Evolutionary conservation across 2,329 filamentous ascomycete species (phyloP).

Genomic region (Helicocarpus griseus): DNA sequence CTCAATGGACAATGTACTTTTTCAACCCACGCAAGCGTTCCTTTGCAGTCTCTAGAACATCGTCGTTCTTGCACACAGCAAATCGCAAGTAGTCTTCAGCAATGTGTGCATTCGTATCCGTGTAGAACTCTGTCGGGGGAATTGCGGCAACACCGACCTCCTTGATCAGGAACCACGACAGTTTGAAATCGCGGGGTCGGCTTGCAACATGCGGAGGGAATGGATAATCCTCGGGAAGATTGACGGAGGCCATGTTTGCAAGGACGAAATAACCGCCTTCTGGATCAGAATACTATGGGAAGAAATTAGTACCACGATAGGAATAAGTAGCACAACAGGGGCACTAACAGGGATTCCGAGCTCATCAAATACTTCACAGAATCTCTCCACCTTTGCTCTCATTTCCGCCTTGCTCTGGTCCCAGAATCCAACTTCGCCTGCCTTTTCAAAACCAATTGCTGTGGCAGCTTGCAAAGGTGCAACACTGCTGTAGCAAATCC

Average conservation of each 20-base stretch:
- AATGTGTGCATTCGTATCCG: slow-evolving; percentile 68
- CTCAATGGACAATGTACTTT: slow-evolving; percentile 50
- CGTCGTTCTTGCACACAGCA: slow-evolving; percentile 91
- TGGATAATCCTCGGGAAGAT: slow-evolving; percentile 70
- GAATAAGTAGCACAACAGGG: background rate
- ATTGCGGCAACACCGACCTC: slow-evolving; percentile 94
- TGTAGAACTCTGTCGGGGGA: slow-evolving; percentile 95
- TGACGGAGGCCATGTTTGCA: slow-evolving; percentile 82
- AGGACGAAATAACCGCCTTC: slow-evolving; percentile 97
- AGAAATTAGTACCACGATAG: slow-evolving; percentile 6
- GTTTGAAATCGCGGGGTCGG: slow-evolving; percentile 84
- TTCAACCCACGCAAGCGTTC: slow-evolving; percentile 62
- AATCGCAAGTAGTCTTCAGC: slow-evolving; percentile 92
- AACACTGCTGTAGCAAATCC: slow-evolving; percentile 92
- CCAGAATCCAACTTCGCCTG: slow-evolving; percentile 81
- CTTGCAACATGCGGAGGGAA: slow-evolving; percentile 83
- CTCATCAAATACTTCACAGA: slow-evolving; percentile 74
- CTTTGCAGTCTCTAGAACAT: slow-evolving; percentile 71
- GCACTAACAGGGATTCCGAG: slow-evolving; percentile 53
- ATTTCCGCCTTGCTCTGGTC: slow-evolving; percentile 72
- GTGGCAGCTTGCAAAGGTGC: slow-evolving; percentile 90
- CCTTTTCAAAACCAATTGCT: slow-evolving; percentile 87
- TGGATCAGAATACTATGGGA: slow-evolving; percentile 63
- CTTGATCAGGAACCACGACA: slow-evolving; percentile 93
- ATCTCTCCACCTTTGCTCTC: slow-evolving; percentile 76